These are phyloP conservation scores for Blepharisma japonicum DNA, from an alignment of 73 alveolate genomes.

Conservation along the genomic window DNA sequence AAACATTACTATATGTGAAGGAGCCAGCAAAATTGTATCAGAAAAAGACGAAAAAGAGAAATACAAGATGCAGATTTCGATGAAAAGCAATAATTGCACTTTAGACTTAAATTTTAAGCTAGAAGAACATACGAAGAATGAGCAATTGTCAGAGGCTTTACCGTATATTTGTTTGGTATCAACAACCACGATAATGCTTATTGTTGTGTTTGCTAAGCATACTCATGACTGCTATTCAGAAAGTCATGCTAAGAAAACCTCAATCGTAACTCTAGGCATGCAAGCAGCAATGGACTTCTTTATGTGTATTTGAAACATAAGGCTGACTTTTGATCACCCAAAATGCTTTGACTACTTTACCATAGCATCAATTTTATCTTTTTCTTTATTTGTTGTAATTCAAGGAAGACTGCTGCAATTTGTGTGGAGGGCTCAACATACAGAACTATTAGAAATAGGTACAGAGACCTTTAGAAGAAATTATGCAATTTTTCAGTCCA, in stretches of 20 bases:
- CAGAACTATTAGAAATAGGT: background rate
- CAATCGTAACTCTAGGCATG: background rate
- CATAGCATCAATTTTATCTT: background rate
- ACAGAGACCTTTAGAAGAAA: background rate
- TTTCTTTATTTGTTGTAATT: background rate
- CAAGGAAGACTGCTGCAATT: background rate
- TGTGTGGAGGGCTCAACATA: constrained; percentile 17
- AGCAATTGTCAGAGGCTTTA: no score
- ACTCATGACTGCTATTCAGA: background rate
- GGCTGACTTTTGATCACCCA: background rate
- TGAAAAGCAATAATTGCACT: no score
- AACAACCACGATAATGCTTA: background rate
- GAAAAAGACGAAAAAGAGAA: no score
- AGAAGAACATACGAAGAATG: no score
- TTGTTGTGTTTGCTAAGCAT: background rate
- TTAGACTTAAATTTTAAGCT: no score
- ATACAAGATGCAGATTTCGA: no score
- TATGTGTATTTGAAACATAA: background rate
- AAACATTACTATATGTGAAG: no score
- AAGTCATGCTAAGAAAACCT: background rate
- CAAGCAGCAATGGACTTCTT: constrained; percentile 19
- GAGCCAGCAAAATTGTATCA: no score
- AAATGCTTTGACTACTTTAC: background rate
- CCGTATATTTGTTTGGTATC: background rate
- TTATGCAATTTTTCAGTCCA: background rate